Base-by-base conservation (phyloP, 176 grass and related monocot species). In the Oryza officinalis region DNA sequence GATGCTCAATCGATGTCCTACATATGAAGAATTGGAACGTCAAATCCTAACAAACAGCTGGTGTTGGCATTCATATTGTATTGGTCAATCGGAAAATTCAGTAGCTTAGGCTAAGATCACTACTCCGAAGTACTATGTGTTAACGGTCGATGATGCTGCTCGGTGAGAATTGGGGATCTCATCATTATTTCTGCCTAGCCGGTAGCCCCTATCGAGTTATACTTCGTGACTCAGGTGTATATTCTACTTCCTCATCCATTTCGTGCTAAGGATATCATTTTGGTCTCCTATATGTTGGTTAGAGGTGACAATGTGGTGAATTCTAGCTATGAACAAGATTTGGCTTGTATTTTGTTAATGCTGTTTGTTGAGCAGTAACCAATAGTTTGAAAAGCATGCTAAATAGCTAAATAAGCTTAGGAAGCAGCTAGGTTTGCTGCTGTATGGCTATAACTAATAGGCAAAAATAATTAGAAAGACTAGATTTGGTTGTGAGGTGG, bases 381-480 rank as follows among this genome's bases (percentile, higher is more conserved):
- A 18, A 15, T 61, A 37, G 20, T 68, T 27, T 82, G 61, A 26
- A 78, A n/a, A 79, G 0, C 46, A 63, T 82, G 32, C 28, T 60
- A 40, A 37, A 82, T 30, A 78, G 26, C 27, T 67, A 40, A 28
- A 67, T 23, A 78, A 73, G 72, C 67, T 46, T 78, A 27, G 8
- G 35, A 59, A 86, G 20, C 46, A 82, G 27, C 59, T 86, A 67
- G 35, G 45, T 5, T 65, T 57, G 12, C 8, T 72, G 11, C 26
- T 8, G 37, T 72, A 14, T 26, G 22, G 41, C 13, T 71, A 41
- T 10, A 71, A 64, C 41, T 78, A 40, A 82, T 35, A 65, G 57
- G 5, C 33, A 35, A 35, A 35, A 35, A 35, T 35, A 35, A 15
- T 5, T 60, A 33, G 47, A 77, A 63, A 77, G 10, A 8, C 13